Base-by-base conservation (phyloP, 192 early-diverging fungal genomes). In the Powellomyces hirtus region DNA sequence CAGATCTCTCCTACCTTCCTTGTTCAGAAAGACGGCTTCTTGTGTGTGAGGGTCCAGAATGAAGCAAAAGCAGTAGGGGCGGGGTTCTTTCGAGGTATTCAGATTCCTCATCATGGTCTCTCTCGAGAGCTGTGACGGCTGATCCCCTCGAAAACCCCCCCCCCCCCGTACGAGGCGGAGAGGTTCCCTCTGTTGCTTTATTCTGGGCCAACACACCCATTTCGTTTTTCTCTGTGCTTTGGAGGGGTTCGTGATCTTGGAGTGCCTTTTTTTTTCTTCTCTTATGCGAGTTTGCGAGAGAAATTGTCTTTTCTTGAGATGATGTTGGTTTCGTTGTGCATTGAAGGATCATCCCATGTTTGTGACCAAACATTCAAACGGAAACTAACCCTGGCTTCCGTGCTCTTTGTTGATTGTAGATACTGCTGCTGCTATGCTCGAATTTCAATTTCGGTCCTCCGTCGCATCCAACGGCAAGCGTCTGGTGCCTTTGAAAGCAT, bases 401-500 rank as follows among this genome's bases (percentile, higher is more conserved):
- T 16, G n/a, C 46, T 24, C 26, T 16, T 49, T 16, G n/a, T 49
- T 7, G n/a, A n/a, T n/a, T 16, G 2, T 14, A 49, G 46, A 49
- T 24, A 49, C 46, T 2, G 46, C 46, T 14, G 46, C 46, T 24
- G 46, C 46, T 49, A 49, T 49, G 46, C 46, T 49, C 14, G 46
- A 49, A 49, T 24, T 49, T 14, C 46, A 49, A 24, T 49, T 49
- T 14, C 46, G 46, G n/a, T 18, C 46, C 26, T 24, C 46, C 26
- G n/a, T 24, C 46, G 14, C 46, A 24, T 24, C 46, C n/a, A 49
- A 52, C 61, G n/a, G 50, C 38, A 52, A 50, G 14, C 61, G 62
- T 46, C 61, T 80, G 16, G 61, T 87, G 22, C 85, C 89, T 24
- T 72, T 90, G n/a, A 82, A 84, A 11, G 68, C 77, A 38, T 91